phyloP scores from a whole-genome alignment of 2,329 filamentous ascomycete genomes.

The Aureobasidium lini region DNA sequence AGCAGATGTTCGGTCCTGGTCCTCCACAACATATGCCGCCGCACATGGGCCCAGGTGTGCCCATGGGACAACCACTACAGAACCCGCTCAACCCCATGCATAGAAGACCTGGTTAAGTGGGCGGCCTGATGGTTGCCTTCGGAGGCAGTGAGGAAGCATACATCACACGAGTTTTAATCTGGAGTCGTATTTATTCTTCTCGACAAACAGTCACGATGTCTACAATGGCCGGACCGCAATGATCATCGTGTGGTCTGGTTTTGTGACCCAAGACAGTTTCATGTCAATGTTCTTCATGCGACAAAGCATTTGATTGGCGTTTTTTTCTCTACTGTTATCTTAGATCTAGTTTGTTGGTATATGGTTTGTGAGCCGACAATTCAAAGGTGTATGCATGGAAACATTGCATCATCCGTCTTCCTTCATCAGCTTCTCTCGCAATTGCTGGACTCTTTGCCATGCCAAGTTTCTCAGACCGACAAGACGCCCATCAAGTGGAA shows the following conservation, averaged over 20 bases:
- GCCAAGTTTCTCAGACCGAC: no score
- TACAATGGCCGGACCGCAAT: neutral
- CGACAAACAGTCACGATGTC: neutral
- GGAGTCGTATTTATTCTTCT: neutral
- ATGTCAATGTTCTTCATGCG: neutral
- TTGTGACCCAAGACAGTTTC: neutral
- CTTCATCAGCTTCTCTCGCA: neutral
- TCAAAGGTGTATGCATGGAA: neutral
- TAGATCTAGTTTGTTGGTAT: neutral
- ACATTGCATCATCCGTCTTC: neutral
- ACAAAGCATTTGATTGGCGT: constrained; percentile 2
- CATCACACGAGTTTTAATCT: neutral
- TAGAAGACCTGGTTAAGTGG: constrained; percentile 32
- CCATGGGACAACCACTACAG: constrained; percentile 33
- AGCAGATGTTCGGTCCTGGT: constrained; percentile 45
- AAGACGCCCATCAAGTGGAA: no score
- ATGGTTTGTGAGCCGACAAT: neutral
- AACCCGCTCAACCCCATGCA: constrained; percentile 44
- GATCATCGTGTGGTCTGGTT: neutral
- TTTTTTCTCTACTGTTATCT: neutral
- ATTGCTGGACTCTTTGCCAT: no score
- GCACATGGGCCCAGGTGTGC: constrained; percentile 19
- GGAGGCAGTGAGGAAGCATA: neutral
- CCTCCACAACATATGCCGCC: constrained; percentile 11
- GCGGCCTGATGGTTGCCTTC: neutral